These are phyloP conservation scores for Rhipidocladum racemiflorum DNA, from an alignment of 176 grass and related monocot species.

Conservation along the genomic window DNA sequence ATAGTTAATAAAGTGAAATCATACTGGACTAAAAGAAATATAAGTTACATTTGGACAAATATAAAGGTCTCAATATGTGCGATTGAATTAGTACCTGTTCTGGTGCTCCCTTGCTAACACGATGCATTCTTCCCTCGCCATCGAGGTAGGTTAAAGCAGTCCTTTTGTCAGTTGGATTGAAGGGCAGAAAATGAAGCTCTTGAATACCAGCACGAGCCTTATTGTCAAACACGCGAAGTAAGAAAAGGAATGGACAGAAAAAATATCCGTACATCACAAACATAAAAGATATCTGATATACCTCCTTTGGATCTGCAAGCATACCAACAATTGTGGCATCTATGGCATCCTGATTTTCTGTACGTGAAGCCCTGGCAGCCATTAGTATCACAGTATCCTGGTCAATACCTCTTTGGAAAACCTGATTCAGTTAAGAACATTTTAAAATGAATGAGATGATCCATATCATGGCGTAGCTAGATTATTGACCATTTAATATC, in stretches of 20 bases:
- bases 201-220: conserved; percentile 78
- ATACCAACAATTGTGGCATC: conserved; percentile 90
- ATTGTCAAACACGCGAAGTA: conserved; percentile 23
- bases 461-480: neutral
- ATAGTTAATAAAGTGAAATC: conserved; percentile 33
- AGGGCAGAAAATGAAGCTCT: conserved; percentile 92
- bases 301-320: conserved; percentile 94
- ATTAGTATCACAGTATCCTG: conserved; percentile 75
- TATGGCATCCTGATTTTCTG: conserved; percentile 95
- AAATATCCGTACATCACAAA: neutral
- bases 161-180: conserved; percentile 92
- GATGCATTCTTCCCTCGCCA: conserved; percentile 65
- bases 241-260: conserved; percentile 21
- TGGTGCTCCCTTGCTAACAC: conserved; percentile 92
- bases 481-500: neutral
- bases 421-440: conserved; percentile 43
- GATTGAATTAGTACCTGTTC: conserved; percentile 60
- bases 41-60: neutral
- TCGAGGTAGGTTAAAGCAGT: conserved; percentile 87
- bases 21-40: neutral
- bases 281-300: conserved; percentile 17
- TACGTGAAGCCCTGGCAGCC: conserved; percentile 84
- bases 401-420: conserved; percentile 66
- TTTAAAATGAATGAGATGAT: conserved; percentile 2
- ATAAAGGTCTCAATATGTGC: neutral